Conservation (phyloP, 331 rosid genomes). For the Saraca asoca region DNA sequence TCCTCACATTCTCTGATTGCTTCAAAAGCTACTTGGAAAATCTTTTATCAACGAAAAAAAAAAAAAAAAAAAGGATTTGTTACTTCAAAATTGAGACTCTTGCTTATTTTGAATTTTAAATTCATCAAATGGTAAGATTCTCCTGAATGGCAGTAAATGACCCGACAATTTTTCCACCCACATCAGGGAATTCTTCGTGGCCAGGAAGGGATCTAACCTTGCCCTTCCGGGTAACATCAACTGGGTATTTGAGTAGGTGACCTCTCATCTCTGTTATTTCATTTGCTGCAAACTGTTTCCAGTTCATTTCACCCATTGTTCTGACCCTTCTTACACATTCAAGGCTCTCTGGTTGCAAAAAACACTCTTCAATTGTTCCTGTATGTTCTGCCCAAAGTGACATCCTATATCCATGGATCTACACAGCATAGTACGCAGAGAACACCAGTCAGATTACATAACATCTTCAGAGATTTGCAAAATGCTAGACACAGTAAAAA, state of each 20-base stretch:
- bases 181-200: conserved; percentile 86
- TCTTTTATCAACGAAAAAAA: no score
- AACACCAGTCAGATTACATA: conserved; percentile 14
- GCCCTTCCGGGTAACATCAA: conserved; percentile 73
- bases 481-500: no score
- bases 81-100: no score
- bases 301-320: conserved; percentile 72
- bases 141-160: conserved; percentile 89
- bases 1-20: no score
- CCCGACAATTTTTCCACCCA: conserved; percentile 84
- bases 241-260: conserved; percentile 87
- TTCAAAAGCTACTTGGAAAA: no score
- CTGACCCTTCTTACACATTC: conserved; percentile 81
- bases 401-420: conserved; percentile 94
- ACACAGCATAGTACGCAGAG: conserved; percentile 20
- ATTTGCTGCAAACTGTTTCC: conserved; percentile 75
- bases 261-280: conserved; percentile 81
- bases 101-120: no score
- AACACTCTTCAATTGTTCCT: conserved; percentile 63
- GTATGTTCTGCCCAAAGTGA: conserved; percentile 99
- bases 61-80: no score
- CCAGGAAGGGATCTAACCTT: conserved; percentile 82
- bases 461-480: no score
- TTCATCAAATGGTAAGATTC: conserved; percentile 75
- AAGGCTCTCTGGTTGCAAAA: conserved; percentile 74